Percentiles rank a stretch among this genome's conserved stretches.
Evolutionary conservation across 179 eudicot genomes (phyloP).

Genomic region (Vitellaria paradoxa): DNA sequence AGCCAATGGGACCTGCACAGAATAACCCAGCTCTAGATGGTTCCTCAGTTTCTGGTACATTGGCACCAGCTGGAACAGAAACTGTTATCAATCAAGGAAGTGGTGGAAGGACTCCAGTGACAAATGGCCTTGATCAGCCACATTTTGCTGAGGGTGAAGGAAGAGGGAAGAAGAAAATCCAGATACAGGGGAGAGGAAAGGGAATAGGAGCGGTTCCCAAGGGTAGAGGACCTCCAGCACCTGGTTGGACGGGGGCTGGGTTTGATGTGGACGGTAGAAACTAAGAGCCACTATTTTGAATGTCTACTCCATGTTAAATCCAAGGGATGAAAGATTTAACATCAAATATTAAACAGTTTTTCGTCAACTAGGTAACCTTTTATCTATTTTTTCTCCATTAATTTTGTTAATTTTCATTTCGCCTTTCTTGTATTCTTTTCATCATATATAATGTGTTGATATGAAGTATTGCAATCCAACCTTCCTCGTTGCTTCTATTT

Average conservation of each 20-base stretch:
- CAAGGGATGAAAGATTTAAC: neutral
- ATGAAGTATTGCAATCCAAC: neutral
- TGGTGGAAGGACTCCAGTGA: slow-evolving; percentile 25
- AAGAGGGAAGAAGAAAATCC: slow-evolving; percentile 72
- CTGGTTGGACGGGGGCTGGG: slow-evolving; percentile 97
- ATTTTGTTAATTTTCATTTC: neutral
- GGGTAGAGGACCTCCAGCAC: slow-evolving; percentile 59
- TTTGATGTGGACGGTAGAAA: slow-evolving; percentile 75
- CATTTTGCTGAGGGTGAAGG: slow-evolving; percentile 51
- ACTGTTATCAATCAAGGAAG: slow-evolving; percentile 30
- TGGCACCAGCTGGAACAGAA: slow-evolving; percentile 24
- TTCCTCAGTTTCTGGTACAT: slow-evolving; percentile 25
- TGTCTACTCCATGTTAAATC: neutral
- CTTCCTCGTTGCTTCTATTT: neutral
- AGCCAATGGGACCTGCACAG: slow-evolving; percentile 22
- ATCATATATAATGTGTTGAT: neutral
- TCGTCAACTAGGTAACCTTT: slow-evolving; percentile 19
- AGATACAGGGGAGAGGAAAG: slow-evolving; percentile 63
- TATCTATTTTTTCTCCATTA: neutral
- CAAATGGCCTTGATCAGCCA: slow-evolving; percentile 38
- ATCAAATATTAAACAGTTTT: neutral
- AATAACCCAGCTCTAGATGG: slow-evolving; percentile 29
- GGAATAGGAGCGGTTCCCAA: slow-evolving; percentile 79
- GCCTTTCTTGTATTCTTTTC: slow-evolving; percentile 1
- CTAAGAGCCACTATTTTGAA: slow-evolving; percentile 25